Base-by-base conservation (phyloP, 257 asterid species). In the Ballota nigra region DNA sequence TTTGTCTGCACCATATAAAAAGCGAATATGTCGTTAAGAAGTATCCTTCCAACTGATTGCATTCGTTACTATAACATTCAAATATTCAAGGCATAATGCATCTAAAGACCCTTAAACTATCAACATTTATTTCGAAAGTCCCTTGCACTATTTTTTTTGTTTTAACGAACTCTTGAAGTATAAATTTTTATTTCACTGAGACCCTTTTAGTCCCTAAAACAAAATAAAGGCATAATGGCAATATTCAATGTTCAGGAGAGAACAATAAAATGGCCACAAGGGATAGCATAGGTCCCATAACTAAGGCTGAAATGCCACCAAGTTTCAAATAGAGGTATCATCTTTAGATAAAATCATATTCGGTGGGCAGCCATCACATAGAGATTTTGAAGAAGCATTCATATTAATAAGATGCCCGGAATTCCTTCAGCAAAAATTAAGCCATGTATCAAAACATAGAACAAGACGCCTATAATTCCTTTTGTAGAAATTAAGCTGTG, bases 1-100 rank as follows among this genome's bases (percentile, higher is more conserved):
- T 88, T 95, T 11, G 99, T 92, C 99, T 95, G 81, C 80, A 75
- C 31, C 62, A 63, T 60, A 23, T 15, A 16, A 11, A 53, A 1
- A 52, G 4, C 43, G 41, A 28, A 19, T n/a, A 47, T 8, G 34
- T 40, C 13, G 5, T 6, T 51, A 70, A 58, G 64, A 69, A 79
- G 64, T 41, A 20, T 16, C 22, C 64, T 34, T 68, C 29, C 28
- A 9, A 59, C 66, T 47, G 34, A 45, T 36, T 26, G 40, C 22
- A 31, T 55, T 22, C 8, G 64, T 22, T 13, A 59, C 22, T 20
- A 34, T 19, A 51, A 51, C 34, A 53, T 41, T 36, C 43, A 36
- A 36, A 51, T 22, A 43, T 41, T 26, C 29, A 26, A 26, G 29
- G 29, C 29, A 26, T 26, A 26, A 26, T 26, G 29, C 3, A 26